Percentiles rank a stretch among this genome's conserved stretches.
Evolutionary conservation across 2,329 filamentous ascomycete species (phyloP).

Genomic region (Tolypocladium amazonense): DNA sequence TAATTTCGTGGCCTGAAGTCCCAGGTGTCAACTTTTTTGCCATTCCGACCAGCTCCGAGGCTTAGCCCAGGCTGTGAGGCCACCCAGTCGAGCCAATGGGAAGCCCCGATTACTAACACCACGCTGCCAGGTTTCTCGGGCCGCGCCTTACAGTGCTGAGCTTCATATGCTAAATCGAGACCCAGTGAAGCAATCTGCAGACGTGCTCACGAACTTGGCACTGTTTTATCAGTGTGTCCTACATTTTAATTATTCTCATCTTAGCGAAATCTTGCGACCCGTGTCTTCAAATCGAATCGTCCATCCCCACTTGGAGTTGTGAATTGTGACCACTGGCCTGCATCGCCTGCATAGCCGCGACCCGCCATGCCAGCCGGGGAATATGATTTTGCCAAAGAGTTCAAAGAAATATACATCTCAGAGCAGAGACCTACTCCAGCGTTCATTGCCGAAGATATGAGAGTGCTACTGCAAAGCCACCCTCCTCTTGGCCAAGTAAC

Average conservation of each 20-base stretch:
- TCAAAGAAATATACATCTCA: conserved; percentile 25
- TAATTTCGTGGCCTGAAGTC: conserved; percentile 30
- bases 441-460: conserved; percentile 20
- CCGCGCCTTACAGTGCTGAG: neutral
- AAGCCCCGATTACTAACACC: conserved; percentile 20
- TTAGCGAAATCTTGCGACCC: neutral
- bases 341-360: neutral
- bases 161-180: neutral
- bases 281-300: neutral
- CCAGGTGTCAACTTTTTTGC: conserved; percentile 23
- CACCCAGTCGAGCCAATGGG: conserved; percentile 20
- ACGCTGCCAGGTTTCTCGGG: neutral
- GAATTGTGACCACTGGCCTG: neutral
- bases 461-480: conserved; percentile 35
- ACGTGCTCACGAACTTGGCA: neutral
- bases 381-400: conserved; percentile 25
- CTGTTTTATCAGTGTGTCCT: no score
- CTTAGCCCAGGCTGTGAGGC: conserved; percentile 9
- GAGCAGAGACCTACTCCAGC: conserved; percentile 23
- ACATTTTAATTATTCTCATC: no score
- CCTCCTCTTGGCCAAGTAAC: conserved; percentile 72
- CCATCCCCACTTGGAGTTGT: neutral
- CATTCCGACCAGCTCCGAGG: conserved; percentile 33
- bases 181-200: neutral
- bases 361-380: conserved; percentile 12